Conservation (phyloP, 495 filamentous ascomycete species). For the Trichocladium antarcticum region DNA sequence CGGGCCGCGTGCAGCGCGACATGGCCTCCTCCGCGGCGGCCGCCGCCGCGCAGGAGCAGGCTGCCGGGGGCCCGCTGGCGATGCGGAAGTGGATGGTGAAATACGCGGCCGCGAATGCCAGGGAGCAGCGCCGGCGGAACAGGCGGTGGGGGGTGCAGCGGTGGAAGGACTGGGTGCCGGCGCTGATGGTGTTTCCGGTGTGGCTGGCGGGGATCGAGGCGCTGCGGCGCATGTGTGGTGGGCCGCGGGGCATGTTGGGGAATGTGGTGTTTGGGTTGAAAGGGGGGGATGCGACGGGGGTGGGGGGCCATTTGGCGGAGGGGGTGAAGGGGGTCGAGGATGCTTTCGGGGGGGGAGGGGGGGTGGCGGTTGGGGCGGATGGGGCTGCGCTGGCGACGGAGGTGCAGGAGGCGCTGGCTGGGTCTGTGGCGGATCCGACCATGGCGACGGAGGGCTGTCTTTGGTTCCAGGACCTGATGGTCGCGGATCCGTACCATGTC, state of each 20-base stretch:
- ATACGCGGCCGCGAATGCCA: neutral
- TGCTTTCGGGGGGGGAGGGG: neutral
- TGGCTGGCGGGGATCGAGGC: conserved; percentile 60
- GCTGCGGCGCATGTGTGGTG: conserved; percentile 53
- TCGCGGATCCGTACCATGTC: conserved; percentile 54
- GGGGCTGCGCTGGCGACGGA: neutral
- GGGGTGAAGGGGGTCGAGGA: neutral
- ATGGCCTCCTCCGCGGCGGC: no score
- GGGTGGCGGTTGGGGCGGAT: neutral
- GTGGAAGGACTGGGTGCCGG: conserved; percentile 38
- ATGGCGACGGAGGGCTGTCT: conserved; percentile 58
- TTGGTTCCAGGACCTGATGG: conserved; percentile 71
- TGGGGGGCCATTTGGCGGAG: neutral
- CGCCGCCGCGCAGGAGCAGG: neutral
- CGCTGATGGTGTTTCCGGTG: conserved; percentile 48
- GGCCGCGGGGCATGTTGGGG: conserved; percentile 42
- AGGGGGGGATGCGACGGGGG: neutral
- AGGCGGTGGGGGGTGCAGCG: conserved; percentile 36
- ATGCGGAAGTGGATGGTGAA: neutral
- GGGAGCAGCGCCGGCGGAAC: neutral
- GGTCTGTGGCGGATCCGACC: conserved; percentile 2
- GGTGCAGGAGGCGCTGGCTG: neutral
- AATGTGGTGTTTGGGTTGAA: conserved; percentile 19
- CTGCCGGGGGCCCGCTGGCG: neutral
- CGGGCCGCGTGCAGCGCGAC: conserved; percentile 3